Evolutionary conservation across 257 asterid species (phyloP), one percentile per base, ranked within the genome.

Genomic region (Forsythia viridissima): DNA sequence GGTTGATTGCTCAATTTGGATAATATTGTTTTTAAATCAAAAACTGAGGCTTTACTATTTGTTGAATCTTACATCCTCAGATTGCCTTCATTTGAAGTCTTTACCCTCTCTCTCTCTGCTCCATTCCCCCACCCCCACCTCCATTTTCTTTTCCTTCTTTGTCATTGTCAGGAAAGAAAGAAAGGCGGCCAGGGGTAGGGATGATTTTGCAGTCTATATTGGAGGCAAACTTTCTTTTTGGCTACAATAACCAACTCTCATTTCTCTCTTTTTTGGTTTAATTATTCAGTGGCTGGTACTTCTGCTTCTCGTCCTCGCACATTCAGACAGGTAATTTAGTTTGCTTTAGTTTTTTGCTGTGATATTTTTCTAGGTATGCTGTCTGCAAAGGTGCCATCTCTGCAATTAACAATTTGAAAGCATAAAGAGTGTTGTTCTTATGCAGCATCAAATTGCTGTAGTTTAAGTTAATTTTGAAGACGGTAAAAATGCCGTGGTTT

Each of bases 261-360:
- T 39, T 38, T 69, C 4, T 30, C 12, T 48, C 30, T 48, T 16
- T 40, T 55, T 11, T 21, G 70, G 40, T 36, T 51, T 37, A 37
- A 41, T 74, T 66, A 80, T 81, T 72, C 96, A 94, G 98, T 84
- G 81, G 94, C 97, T 83, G 97, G 97, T 73, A 84, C 94, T 77
- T 94, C 98, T 78, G 80, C 94, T 68, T 77, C 87, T 71, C 97
- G 97, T 79, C 98, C 98, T 72, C 97, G 96, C 76, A 85, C 96
- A 4, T 94, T 94, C 88, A 94, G 71, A 82, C 76, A 83, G 97
- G 98, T 94, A 86, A 9, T 39, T 39, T 43, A 6, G 8, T 38
- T 68, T 55, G 24, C 39, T 39, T 55, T 71, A 16, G 73, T 69
- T 75, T 80, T 70, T 34, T 38, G n/a, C 30, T 24, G 3, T 51